These are phyloP conservation scores for Tuber indicum DNA, from an alignment of 495 filamentous ascomycete species.

Conservation along the genomic window DNA sequence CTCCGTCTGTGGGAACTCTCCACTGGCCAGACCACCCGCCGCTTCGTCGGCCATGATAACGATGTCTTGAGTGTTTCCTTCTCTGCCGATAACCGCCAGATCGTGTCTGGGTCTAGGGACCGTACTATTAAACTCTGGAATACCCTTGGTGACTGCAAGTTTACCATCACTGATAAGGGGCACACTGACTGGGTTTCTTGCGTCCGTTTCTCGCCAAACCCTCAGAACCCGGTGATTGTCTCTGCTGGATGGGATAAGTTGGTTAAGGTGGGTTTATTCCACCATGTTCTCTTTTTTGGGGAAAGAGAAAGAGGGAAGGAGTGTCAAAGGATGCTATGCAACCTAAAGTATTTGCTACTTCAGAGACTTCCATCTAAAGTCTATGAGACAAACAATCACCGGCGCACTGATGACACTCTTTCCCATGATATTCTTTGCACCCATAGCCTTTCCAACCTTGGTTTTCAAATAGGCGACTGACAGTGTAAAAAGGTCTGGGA, in stretches of 20 bases:
- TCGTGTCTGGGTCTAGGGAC: conserved; percentile 97
- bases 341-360: conserved; percentile 99
- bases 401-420: conserved; percentile 66
- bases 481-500: conserved; percentile 76
- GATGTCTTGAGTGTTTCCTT: conserved; percentile 99
- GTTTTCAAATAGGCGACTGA: conserved; percentile 7
- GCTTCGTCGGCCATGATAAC: conserved; percentile 98
- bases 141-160: conserved; percentile 99
- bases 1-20: conserved; percentile 99
- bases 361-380: conserved; percentile 65
- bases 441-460: conserved; percentile 10
- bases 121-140: conserved; percentile 99
- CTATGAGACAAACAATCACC: conserved; percentile 97
- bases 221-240: conserved; percentile 99
- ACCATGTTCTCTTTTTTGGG: conserved; percentile 32
- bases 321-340: conserved; percentile 80
- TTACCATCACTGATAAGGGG: conserved; percentile 99
- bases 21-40: conserved; percentile 89
- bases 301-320: conserved; percentile 14
- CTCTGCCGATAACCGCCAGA: conserved; percentile 99
- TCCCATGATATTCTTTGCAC: conserved; percentile 29
- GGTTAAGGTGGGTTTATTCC: conserved; percentile 75
- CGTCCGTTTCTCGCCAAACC: conserved; percentile 99
- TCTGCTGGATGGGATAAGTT: conserved; percentile 99
- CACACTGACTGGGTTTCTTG: conserved; percentile 99